Evolutionary conservation across 2,329 filamentous ascomycete genomes (phyloP), one percentile per base, ranked within the genome.

Genomic region (Aschersonia sp.): DNA sequence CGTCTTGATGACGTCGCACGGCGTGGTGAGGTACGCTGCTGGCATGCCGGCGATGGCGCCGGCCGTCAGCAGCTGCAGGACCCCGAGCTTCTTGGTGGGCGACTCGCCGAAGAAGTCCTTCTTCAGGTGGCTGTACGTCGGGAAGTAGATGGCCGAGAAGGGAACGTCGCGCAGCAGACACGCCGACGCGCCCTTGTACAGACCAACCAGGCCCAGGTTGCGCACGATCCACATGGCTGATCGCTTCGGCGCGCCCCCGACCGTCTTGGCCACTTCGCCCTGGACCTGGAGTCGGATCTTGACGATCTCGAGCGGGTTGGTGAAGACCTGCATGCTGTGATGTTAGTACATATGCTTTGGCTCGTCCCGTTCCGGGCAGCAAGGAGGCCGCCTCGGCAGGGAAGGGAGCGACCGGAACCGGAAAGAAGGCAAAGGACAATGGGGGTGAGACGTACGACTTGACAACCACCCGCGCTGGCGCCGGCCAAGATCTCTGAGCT

Each of bases 121-220:
- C 76, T 98, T 98, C 58, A 98, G 69, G 63, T 98, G 92, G 63
- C 79, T 85, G 73, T 98, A 98, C 29, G 89, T 84, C 2, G 92
- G 91, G 80, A 98, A 98, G 73, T 98, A 98, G 62, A 98, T 98
- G 58, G 88, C 89, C 28, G 91, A 97, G 73, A 98, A 98, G 43
- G 92, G 92, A 41, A 97, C 88, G 65, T 98, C 92, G 56, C 92
- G 89, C 54, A 97, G 77, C 58, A 98, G 73, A 69, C 92, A 98
- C 28, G 92, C 92, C 43, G 83, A 88, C 28, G 91, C 92, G 52
- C 92, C 92, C 75, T 96, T 97, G 77, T 98, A 98, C 56, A 98
- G 74, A 49, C 92, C 92, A 45, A 94, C 74, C 45, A 98, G 78
- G 74, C 92, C 92, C 52, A 98, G 73, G 68, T 98, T 96, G 63